Conservation (phyloP, 805 yeast species). For the Kuraishia hungarica region DNA sequence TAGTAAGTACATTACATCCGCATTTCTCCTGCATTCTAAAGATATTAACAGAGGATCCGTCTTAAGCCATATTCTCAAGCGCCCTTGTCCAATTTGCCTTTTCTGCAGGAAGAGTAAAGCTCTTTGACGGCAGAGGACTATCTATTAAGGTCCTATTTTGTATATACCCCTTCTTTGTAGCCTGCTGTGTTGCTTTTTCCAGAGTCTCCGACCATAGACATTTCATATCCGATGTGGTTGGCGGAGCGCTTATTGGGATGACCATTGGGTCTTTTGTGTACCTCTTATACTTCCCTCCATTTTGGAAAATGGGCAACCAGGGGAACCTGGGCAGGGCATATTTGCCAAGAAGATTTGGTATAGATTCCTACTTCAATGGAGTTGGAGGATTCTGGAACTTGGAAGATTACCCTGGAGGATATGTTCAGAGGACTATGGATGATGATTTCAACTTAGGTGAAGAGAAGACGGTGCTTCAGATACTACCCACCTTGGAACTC, state of each 20-base stretch:
- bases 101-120: conserved; percentile 23
- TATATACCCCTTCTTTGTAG: conserved; percentile 25
- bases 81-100: conserved; percentile 27
- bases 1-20: conserved; percentile 3
- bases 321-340: conserved; percentile 29
- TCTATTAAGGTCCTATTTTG: conserved; percentile 24
- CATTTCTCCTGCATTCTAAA: too few relatives aligned
- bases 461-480: conserved; percentile 8
- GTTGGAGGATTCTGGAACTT: conserved; percentile 30
- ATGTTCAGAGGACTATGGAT: conserved; percentile 10
- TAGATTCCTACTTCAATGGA: conserved; percentile 13
- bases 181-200: conserved; percentile 28
- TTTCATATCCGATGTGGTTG: conserved; percentile 28
- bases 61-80: conserved; percentile 34
- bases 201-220: conserved; percentile 42
- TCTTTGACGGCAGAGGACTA: conserved; percentile 27
- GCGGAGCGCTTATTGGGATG: conserved; percentile 30
- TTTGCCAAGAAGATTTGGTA: conserved; percentile 32
- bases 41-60: too few relatives aligned
- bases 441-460: neutral
- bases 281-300: conserved; percentile 31
- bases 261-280: conserved; percentile 25
- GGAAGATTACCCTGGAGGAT: conserved; percentile 20
- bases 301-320: conserved; percentile 10
- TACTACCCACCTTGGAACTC: neutral